A percentile compares a stretch with the other conserved stretches of the same genome.
Evolutionary conservation across 768 basidiomycete species (phyloP).

Genomic region (Phylloporus rhodoxanthus): DNA sequence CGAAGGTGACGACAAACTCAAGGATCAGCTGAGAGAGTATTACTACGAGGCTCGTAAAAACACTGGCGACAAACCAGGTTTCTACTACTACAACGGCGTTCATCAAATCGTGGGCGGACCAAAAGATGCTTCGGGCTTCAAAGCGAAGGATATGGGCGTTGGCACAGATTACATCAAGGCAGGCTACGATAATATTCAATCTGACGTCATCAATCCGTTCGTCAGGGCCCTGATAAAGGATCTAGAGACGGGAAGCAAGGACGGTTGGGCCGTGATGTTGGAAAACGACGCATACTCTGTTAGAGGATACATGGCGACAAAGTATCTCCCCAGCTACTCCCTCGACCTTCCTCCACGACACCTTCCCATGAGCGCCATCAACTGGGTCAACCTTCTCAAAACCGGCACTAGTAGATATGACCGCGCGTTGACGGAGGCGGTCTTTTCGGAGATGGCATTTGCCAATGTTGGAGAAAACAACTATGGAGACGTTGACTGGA

Average conservation of each 20-base stretch:
- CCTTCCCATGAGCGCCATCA: slow-evolving; percentile 21
- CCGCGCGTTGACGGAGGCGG: slow-evolving; percentile 28
- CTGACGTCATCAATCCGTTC: background rate
- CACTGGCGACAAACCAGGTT: slow-evolving; percentile 9
- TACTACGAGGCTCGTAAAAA: slow-evolving; percentile 9
- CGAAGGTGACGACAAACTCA: slow-evolving; percentile 6
- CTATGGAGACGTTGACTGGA: slow-evolving; percentile 23
- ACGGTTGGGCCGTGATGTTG: slow-evolving; percentile 26
- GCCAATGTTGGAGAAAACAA: slow-evolving; percentile 2
- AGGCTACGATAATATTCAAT: background rate
- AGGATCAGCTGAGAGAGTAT: slow-evolving; percentile 19
- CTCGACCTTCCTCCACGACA: slow-evolving; percentile 14
- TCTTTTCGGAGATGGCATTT: slow-evolving; percentile 29
- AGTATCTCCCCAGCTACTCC: slow-evolving; percentile 19
- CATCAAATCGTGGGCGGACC: background rate
- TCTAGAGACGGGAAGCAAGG: slow-evolving; percentile 7
- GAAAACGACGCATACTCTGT: slow-evolving; percentile 28
- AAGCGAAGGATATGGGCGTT: background rate
- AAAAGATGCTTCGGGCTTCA: background rate
- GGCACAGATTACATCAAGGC: background rate
- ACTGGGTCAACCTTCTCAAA: slow-evolving; percentile 31
- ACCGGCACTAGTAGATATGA: slow-evolving; percentile 31
- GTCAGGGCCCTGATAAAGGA: slow-evolving; percentile 12
- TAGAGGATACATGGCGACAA: slow-evolving; percentile 20
- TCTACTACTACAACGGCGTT: slow-evolving; percentile 4